Base-by-base conservation (phyloP, 2,329 filamentous ascomycete genomes). In the Aureobasidium sp. region DNA sequence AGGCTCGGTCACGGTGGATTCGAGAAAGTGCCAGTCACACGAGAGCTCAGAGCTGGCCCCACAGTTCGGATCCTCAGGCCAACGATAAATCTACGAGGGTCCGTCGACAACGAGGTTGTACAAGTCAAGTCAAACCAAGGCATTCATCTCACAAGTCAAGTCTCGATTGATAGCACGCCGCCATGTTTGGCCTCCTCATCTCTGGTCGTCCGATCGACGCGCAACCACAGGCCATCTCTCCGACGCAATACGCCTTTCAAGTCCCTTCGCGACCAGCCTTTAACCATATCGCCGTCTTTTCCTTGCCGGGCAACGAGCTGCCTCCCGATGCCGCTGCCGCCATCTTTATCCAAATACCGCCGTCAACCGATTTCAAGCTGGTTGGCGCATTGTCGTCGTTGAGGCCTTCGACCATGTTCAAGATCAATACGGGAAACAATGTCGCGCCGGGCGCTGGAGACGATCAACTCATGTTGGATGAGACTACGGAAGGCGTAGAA, bases 371-470 rank as follows among this genome's bases (percentile, higher is more conserved):
- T 51, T 96, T 96, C 77, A 86, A 83, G 64, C 90, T 99, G 69
- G 85, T 97, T 5, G 94, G 95, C 65, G 94, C 87, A 53, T 87
- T 99, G 62, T 92, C 90, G 1, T 87, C 89, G 39, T 91, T 92
- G 62, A 97, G 97, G 72, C 91, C 94, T 68, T 93, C 88, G 67
- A 91, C 92, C 39, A 89, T 97, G 62, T 97, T 97, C 81, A 91
- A 89, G 73, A 79, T 96, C 66, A 71, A 69, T 53, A 68, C 70
- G 37, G 75, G 73, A 0, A 68, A 75, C 20, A 75, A 73, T 67
- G 41, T 75, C 71, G 69, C 74, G 64, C 65, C 74, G 65, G 67
- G 74, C 69, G 59, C 75, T 67, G 77, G 78, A 8, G 81, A 79
- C 72, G 79, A 79, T 15, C 79, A 81, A 53, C 77, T 73, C 9